Base-by-base conservation (phyloP, 345 rosid species). In the Gossypium sturtianum region DNA sequence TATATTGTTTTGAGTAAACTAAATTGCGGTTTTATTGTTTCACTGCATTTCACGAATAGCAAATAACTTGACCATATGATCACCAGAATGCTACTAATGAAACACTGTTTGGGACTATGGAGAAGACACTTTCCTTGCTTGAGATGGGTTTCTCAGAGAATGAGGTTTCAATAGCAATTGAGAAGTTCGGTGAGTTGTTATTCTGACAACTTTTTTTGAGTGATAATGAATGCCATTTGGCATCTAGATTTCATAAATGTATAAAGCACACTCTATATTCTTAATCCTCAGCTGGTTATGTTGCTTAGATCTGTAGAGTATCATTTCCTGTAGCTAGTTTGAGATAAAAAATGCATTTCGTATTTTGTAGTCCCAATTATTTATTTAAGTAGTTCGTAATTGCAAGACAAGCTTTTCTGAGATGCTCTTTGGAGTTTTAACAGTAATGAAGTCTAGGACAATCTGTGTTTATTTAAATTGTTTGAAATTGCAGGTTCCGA, bases 81-180 rank as follows among this genome's bases (percentile, higher is more conserved):
- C 27, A 69, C 69, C 88, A 90, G 95, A 89, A 74, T 62, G 63
- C 2, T 80, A 84, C 79, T 45, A 76, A 93, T 76, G 98, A 92
- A 86, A 56, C 58, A 22, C 79, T 95, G 80, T 95, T 77, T 82
- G 87, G 90, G 74, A 90, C 90, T 12, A 91, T 92, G 98, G 93
- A 87, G 72, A 92, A 87, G 81, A 92, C 99, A 12, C 89, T 95
- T 77, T 78, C 64, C 16, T 84, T 95, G 83, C 93, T 95, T 78
- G 90, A 90, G 78, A 88, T 93, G 94, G 99, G 99, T 76, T 95
- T 93, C 89, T 83, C 97, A 54, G 93, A 89, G 80, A 80, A 85
- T 80, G 92, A 95, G 78, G 81, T 93, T 72, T 95, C 99, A 75
- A 72, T 83, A 76, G 99, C 94, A 23, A 85, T 94, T 72, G 98